Conservation (phyloP, 352 stramenopile species). For the Phytophthora sp. region DNA sequence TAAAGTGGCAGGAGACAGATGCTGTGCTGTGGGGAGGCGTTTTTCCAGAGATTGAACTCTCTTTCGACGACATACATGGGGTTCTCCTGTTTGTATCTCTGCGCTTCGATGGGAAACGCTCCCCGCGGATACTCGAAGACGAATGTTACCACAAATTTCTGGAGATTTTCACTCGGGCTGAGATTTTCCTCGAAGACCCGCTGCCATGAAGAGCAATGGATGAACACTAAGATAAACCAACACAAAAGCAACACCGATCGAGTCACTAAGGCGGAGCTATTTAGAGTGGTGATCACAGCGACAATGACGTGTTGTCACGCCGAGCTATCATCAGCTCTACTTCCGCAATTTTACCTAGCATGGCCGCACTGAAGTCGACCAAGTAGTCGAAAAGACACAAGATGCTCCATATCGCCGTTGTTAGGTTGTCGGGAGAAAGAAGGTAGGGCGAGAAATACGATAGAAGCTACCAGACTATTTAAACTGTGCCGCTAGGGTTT, state of each 20-base stretch:
- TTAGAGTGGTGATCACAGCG: background rate
- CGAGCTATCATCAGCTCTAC: background rate
- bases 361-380: background rate
- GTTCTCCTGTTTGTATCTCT: conserved; percentile 69
- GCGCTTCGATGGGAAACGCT: conserved; percentile 53
- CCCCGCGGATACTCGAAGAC: conserved; percentile 43
- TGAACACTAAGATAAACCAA: background rate
- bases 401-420: background rate
- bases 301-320: background rate
- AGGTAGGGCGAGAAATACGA: conserved; percentile 7
- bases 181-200: conserved; percentile 32
- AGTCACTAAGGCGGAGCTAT: background rate
- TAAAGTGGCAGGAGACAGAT: conserved; percentile 92
- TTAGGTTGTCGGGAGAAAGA: background rate
- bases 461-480: conserved; percentile 35
- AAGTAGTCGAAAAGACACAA: background rate
- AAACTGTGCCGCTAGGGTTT: conserved; percentile 8
- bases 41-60: conserved; percentile 79
- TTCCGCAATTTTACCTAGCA: background rate
- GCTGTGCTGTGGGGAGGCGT: conserved; percentile 83
- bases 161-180: conserved; percentile 48
- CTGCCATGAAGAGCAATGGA: conserved; percentile 13
- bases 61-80: conserved; percentile 63
- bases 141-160: conserved; percentile 52
- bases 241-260: background rate